Conservation (phyloP, 2,329 filamentous ascomycete species). For the Beauveria medogensis region DNA sequence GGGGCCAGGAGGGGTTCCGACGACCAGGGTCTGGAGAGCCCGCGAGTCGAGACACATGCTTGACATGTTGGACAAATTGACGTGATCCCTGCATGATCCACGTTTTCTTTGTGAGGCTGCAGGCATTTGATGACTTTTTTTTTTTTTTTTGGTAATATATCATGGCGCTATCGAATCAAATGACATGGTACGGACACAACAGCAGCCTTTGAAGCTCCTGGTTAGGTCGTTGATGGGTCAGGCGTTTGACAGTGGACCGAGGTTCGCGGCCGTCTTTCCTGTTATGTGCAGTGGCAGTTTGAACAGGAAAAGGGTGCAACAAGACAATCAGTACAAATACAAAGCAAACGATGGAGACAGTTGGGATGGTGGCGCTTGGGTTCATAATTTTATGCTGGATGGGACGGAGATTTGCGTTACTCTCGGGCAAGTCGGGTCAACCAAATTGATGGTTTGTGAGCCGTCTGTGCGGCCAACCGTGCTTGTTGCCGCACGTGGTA, state of each 20-base stretch:
- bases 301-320: not conserved
- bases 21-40: not conserved
- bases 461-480: not conserved
- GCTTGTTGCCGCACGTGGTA: not conserved
- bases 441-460: not conserved
- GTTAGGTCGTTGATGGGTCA: not conserved
- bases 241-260: not conserved
- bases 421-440: not conserved
- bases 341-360: not conserved
- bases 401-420: not conserved
- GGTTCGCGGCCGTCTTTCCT: not conserved
- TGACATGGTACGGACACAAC: too few species aligned
- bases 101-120: not conserved
- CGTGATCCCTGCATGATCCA: not conserved
- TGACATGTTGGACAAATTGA: too few species aligned
- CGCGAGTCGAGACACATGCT: not conserved
- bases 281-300: not conserved
- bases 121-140: not conserved
- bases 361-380: not conserved
- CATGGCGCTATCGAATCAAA: not conserved
- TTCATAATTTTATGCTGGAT: not conserved
- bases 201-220: too few species aligned
- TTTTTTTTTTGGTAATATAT: not conserved
- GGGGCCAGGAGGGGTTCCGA: not conserved
- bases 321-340: too few species aligned